Conservation (phyloP, 1,284 basidiomycete species). For the Amylostereum areolatum region DNA sequence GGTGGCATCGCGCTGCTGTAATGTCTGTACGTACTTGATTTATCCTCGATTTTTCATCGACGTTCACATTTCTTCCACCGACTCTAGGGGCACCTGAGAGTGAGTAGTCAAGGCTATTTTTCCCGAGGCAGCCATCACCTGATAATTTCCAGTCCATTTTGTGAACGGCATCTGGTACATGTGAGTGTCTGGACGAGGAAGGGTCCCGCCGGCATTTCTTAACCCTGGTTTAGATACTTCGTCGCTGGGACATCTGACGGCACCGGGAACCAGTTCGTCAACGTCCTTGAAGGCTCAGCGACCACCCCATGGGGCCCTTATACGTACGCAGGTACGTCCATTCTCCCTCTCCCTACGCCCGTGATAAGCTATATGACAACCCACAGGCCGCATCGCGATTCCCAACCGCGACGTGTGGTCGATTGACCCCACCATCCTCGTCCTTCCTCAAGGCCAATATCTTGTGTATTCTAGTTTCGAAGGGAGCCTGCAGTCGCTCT, state of each 20-base stretch:
- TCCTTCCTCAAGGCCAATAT: slow-evolving; percentile 21
- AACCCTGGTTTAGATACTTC: slow-evolving; percentile 24
- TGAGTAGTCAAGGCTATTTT: too few species aligned
- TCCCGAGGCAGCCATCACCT: too few species aligned
- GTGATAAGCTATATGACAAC: not conserved
- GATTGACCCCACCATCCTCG: slow-evolving; percentile 29
- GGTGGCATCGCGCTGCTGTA: slow-evolving; percentile 32
- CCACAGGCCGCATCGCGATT: slow-evolving; percentile 22
- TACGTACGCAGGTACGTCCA: slow-evolving; percentile 22
- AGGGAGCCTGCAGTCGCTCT: slow-evolving; percentile 28
- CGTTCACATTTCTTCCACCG: not conserved
- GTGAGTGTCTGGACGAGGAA: slow-evolving; percentile 11
- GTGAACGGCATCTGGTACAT: slow-evolving; percentile 27
- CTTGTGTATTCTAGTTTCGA: slow-evolving; percentile 32
- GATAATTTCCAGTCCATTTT: too few species aligned
- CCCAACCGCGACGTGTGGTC: slow-evolving; percentile 31
- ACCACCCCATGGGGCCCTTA: slow-evolving; percentile 28
- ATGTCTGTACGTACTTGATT: slow-evolving; percentile 24
- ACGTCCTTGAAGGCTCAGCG: slow-evolving; percentile 29
- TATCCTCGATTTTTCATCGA: not conserved
- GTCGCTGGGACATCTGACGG: slow-evolving; percentile 27
- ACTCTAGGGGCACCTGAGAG: slow-evolving; percentile 1
- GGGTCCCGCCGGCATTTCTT: not conserved
- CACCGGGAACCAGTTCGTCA: slow-evolving; percentile 27
- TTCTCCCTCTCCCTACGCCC: slow-evolving; percentile 1